Evolutionary conservation across 345 rosid genomes (phyloP).

Genomic region (Carallia pectinifolia): DNA sequence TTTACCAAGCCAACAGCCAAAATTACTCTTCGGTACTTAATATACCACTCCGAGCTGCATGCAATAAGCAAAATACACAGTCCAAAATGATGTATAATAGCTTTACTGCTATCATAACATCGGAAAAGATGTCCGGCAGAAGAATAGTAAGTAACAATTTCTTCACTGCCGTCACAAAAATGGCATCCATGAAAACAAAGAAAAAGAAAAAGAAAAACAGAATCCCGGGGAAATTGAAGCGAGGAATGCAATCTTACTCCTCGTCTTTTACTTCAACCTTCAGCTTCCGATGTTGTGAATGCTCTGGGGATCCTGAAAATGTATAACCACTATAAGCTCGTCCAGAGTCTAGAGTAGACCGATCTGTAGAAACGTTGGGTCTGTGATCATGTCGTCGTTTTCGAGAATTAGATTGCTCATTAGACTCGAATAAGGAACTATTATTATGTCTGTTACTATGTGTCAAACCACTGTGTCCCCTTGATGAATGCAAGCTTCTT

Average conservation of each 20-base stretch:
- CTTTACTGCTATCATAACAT: too few relatives aligned
- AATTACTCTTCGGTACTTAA: too few relatives aligned
- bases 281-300: conserved; percentile 23
- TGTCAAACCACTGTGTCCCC: conserved; percentile 35
- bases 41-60: too few relatives aligned
- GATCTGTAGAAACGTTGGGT: conserved; percentile 23
- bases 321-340: conserved; percentile 17
- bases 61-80: too few relatives aligned
- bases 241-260: conserved; percentile 12
- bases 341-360: conserved; percentile 24
- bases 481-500: conserved; percentile 26
- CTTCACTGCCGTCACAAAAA: too few relatives aligned
- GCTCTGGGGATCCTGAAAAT: conserved; percentile 37
- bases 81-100: too few relatives aligned
- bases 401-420: conserved; percentile 36
- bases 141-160: too few relatives aligned
- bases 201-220: too few relatives aligned
- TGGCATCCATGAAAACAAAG: too few relatives aligned
- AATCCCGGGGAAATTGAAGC: too few relatives aligned
- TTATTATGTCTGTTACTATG: conserved; percentile 44
- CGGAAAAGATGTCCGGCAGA: too few relatives aligned
- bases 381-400: conserved; percentile 30
- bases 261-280: conserved; percentile 32
- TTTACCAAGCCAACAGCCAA: too few relatives aligned
- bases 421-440: conserved; percentile 30